Evolutionary conservation across 2,329 filamentous ascomycete species (phyloP), one percentile per base, ranked within the genome.

Genomic region (Beauveria rudraprayagi): DNA sequence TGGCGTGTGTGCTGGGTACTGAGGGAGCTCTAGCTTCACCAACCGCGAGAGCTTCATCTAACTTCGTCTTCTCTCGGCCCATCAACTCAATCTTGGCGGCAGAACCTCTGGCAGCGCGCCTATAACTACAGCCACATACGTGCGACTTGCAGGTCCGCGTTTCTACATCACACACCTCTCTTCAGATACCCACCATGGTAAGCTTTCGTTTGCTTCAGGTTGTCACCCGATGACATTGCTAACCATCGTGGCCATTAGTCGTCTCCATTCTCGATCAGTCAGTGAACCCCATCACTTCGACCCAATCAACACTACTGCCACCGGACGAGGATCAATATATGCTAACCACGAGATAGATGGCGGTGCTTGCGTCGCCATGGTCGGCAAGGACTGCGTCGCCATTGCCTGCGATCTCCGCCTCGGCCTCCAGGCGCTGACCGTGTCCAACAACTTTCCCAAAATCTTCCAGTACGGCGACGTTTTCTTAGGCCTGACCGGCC

Each of bases 381-480:
- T 96, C 67, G 94, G 94, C 82, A 97, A 99, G 80, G 92, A 97
- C 86, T 99, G 94, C 78, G 94, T 99, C 64, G 94, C 94, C 78
- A 97, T 99, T 74, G 94, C 94, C 75, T 99, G 94, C 82, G 94
- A 99, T 78, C 91, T 99, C 67, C 93, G 94, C 66, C 91, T 99
- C 67, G 94, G 94, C 71, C 88, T 97, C 73, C 94, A 99, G 80
- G 85, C 94, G 72, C 84, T 99, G 73, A 99, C 94, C 65, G 90
- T 99, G 63, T 97, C 92, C 76, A 99, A 99, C 87, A 94, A 97
- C 88, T 97, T 97, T 83, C 94, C 94, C 80, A 99, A 99, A 83
- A 91, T 99, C 83, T 97, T 97, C 86, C 87, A 89, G 77, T 97
- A 96, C 83, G 92, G 91, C 72, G 91, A 93, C 63, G 91, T 94